phyloP scores from a whole-genome alignment of 2,329 filamentous ascomycete species.

The Cladosporium halotolerans region DNA sequence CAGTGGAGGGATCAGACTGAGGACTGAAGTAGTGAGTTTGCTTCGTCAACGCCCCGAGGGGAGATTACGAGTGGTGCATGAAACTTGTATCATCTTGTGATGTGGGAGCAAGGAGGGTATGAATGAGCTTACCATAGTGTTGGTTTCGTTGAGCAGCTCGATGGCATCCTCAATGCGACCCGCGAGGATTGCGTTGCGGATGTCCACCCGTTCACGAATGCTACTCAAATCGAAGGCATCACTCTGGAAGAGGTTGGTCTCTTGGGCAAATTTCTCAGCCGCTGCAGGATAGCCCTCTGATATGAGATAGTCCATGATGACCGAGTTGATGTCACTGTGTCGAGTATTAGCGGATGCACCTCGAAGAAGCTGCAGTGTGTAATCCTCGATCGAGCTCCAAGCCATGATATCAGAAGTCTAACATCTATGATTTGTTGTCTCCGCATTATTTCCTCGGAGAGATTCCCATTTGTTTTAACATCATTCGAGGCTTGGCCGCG shows the following conservation, averaged over 20 bases:
- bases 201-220: constrained; percentile 72
- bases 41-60: constrained; percentile 79
- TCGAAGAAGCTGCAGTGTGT: neutral
- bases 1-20: constrained; percentile 65
- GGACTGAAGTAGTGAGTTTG: constrained; percentile 69
- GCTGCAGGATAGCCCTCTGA: constrained; percentile 92
- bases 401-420: constrained; percentile 13
- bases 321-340: constrained; percentile 80
- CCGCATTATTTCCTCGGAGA: constrained; percentile 95
- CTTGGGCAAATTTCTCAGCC: constrained; percentile 85
- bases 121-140: constrained; percentile 69
- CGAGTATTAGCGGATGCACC: neutral
- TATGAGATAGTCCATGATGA: constrained; percentile 95
- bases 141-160: constrained; percentile 78
- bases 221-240: constrained; percentile 58
- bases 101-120: constrained; percentile 17
- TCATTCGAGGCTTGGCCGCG: constrained; percentile 56
- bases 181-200: constrained; percentile 75
- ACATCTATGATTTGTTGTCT: constrained; percentile 61
- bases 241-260: constrained; percentile 77
- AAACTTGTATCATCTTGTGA: constrained; percentile 93
- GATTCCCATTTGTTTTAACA: constrained; percentile 98
- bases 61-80: constrained; percentile 99
- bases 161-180: constrained; percentile 85
- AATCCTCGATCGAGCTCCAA: constrained; percentile 8